These are phyloP conservation scores for Globisporangium yorkense DNA, from an alignment of 352 stramenopile genomes.

Conservation along the genomic window DNA sequence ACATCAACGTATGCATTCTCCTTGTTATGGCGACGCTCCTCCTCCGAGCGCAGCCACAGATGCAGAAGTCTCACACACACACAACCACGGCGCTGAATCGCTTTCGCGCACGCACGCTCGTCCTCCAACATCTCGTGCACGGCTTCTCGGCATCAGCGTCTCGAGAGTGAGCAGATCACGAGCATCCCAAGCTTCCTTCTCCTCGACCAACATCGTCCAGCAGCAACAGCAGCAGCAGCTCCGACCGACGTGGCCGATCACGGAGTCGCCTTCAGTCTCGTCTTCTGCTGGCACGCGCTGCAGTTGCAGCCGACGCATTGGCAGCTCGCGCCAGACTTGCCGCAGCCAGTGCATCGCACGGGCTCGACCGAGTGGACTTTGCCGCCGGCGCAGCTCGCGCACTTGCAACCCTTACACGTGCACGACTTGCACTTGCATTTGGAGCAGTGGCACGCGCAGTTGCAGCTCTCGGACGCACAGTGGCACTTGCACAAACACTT, in stretches of 20 bases:
- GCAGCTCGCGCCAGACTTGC: conserved; percentile 2
- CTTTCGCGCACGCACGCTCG: not conserved
- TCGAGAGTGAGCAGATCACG: too few relatives aligned
- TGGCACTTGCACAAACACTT: conserved; percentile 29
- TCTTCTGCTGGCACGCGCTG: conserved; percentile 2
- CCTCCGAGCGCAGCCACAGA: not conserved
- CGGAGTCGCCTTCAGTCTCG: not conserved
- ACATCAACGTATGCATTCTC: too few relatives aligned
- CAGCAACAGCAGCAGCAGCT: not conserved
- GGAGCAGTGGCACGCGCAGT: conserved; percentile 31
- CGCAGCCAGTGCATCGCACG: conserved; percentile 2
- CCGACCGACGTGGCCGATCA: not conserved
- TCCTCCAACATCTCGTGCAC: not conserved
- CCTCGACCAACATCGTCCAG: not conserved
- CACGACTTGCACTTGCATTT: conserved; percentile 19
- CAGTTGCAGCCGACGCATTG: conserved; percentile 5
- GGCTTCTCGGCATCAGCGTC: not conserved
- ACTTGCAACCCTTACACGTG: conserved; percentile 26
- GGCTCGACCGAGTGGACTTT: not conserved
- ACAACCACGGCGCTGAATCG: not conserved
- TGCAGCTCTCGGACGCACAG: conserved; percentile 22
- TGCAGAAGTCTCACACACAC: not conserved
- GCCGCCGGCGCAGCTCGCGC: conserved; percentile 18
- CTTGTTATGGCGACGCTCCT: not conserved
- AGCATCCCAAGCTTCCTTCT: not conserved